Evolutionary conservation across 2,329 filamentous ascomycete genomes (phyloP).

Genomic region (Penicillium brevicompactum): DNA sequence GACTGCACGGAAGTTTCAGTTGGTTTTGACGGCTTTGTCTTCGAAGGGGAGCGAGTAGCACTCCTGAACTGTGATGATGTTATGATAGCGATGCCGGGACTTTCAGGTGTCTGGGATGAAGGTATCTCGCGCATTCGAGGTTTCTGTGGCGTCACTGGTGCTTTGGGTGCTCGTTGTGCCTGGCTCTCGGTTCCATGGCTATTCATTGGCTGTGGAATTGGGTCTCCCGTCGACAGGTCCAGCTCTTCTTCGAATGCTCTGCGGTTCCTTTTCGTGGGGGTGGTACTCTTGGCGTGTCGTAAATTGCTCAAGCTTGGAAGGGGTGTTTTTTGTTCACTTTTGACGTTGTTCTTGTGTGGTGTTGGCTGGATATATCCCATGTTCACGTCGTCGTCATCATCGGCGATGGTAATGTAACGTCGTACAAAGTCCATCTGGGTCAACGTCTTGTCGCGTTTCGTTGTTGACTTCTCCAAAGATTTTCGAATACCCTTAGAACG

Average conservation of each 20-base stretch:
- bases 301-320: not conserved
- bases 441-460: slow-evolving; percentile 40
- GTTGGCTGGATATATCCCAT: slow-evolving; percentile 35
- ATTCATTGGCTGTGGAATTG: slow-evolving; percentile 12
- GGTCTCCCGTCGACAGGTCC: slow-evolving; percentile 26
- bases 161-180: not conserved
- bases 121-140: slow-evolving; percentile 37
- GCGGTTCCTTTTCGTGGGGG: slow-evolving; percentile 15
- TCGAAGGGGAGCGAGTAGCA: slow-evolving; percentile 31
- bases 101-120: slow-evolving; percentile 48
- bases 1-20: not conserved
- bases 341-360: slow-evolving; percentile 14
- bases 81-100: slow-evolving; percentile 39
- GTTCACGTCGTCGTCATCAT: slow-evolving; percentile 35
- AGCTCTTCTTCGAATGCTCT: slow-evolving; percentile 18
- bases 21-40: slow-evolving; percentile 8
- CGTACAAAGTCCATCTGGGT: slow-evolving; percentile 47
- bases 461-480: slow-evolving; percentile 23
- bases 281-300: not conserved
- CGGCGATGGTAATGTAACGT: slow-evolving; percentile 36
- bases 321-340: not conserved
- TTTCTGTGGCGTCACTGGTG: slow-evolving; percentile 39
- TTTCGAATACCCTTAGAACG: slow-evolving; percentile 24
- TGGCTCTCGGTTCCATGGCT: too few species aligned
- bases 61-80: slow-evolving; percentile 37